phyloP scores from a whole-genome alignment of 768 basidiomycete species.

The Rhodotorula babjevae region DNA sequence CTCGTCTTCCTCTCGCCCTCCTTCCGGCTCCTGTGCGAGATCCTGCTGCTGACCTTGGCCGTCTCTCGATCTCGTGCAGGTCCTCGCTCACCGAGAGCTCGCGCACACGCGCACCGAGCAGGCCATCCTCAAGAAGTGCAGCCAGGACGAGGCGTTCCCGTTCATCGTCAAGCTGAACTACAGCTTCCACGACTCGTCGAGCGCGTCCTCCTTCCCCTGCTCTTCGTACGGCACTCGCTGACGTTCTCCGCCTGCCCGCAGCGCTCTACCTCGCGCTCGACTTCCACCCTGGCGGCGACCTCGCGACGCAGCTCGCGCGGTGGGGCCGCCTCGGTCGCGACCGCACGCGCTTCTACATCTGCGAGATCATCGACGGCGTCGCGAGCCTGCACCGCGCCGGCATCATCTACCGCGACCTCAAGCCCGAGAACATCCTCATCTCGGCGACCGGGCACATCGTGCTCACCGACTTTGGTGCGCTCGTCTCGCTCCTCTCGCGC shows the following conservation, averaged over 20 bases:
- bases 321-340: constrained; percentile 92
- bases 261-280: constrained; percentile 94
- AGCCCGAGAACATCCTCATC: constrained; percentile 64
- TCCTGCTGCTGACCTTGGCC: too few species aligned
- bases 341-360: constrained; percentile 92
- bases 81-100: constrained; percentile 91
- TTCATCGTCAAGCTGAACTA: constrained; percentile 95
- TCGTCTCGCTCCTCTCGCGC: too few species aligned
- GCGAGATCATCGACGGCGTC: constrained; percentile 85
- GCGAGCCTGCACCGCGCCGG: constrained; percentile 90
- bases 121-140: constrained; percentile 88
- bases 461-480: constrained; percentile 96
- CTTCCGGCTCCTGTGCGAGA: too few species aligned
- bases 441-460: constrained; percentile 92
- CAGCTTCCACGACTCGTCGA: constrained; percentile 66
- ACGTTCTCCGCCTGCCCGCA: neutral
- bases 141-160: constrained; percentile 70
- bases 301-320: constrained; percentile 92
- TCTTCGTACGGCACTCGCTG: too few species aligned
- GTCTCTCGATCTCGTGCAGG: constrained; percentile 45
- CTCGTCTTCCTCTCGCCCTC: neutral
- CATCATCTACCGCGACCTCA: constrained; percentile 73
- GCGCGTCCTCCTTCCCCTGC: neutral
- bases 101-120: constrained; percentile 96
- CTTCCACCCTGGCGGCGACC: constrained; percentile 91